Evolutionary conservation across 306 rosid species (phyloP).

Genomic region (Castanea crenata): DNA sequence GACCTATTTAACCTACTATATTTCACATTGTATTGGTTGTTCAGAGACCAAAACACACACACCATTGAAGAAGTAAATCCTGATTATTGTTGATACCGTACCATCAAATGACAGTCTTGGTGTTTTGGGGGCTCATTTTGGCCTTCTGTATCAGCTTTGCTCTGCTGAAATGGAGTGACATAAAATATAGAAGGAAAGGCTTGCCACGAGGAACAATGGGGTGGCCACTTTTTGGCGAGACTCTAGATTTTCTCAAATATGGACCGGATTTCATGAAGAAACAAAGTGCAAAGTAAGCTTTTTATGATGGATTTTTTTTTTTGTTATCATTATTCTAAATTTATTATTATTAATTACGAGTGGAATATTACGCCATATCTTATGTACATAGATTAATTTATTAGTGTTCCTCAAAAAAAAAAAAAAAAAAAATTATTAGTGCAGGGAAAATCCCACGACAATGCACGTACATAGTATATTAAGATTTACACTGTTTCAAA

Average conservation of each 20-base stretch:
- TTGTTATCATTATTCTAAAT: background rate
- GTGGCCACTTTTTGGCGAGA: conserved; percentile 79
- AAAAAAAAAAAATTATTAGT: background rate
- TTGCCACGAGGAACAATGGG: conserved; percentile 87
- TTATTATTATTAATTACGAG: background rate
- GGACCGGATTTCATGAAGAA: conserved; percentile 75
- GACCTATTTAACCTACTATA: conserved; percentile 23
- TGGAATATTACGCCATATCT: background rate
- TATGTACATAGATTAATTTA: background rate
- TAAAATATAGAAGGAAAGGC: conserved; percentile 50
- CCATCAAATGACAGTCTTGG: conserved; percentile 37
- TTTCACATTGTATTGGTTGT: conserved; percentile 10
- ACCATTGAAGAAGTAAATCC: background rate
- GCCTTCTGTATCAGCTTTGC: conserved; percentile 43
- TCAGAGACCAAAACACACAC: conserved; percentile 31
- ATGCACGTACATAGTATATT: too few species aligned
- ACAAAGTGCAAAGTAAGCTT: conserved; percentile 55
- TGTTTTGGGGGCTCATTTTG: conserved; percentile 25
- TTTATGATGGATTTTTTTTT: background rate
- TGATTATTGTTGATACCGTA: background rate
- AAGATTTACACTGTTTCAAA: too few species aligned
- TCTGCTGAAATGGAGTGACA: conserved; percentile 56
- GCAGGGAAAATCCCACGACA: too few species aligned
- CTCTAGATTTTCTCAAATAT: conserved; percentile 52
- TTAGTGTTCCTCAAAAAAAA: too few species aligned